Evolutionary conservation across 2,329 filamentous ascomycete species (phyloP).

Genomic region (Grosmannia clavigera): DNA sequence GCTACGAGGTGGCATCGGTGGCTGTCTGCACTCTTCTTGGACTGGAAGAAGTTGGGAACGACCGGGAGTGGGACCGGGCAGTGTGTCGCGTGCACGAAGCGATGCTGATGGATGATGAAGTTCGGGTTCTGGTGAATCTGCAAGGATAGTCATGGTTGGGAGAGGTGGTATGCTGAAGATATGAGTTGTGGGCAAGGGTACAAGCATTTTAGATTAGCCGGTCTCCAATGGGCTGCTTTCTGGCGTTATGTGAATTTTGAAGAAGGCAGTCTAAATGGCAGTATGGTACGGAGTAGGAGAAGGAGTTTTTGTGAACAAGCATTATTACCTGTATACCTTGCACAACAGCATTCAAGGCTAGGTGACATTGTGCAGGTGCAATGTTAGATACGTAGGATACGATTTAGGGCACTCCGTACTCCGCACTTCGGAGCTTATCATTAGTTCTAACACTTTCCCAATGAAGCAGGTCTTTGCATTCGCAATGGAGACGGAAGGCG

Average conservation of each 20-base stretch:
- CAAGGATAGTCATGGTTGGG: neutral
- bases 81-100: slow-evolving; percentile 2
- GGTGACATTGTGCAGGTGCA: too few species aligned
- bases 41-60: slow-evolving; percentile 1
- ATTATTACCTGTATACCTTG: neutral
- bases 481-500: neutral
- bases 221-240: neutral
- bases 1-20: neutral
- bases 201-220: neutral
- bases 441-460: neutral
- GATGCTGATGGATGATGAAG: slow-evolving; percentile 5
- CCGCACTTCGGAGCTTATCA: neutral
- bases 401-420: neutral
- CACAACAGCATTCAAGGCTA: too few species aligned
- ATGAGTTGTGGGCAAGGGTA: neutral
- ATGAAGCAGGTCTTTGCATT: neutral
- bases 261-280: too few species aligned
- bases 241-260: neutral
- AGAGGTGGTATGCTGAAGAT: neutral
- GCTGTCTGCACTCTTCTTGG: slow-evolving; percentile 4
- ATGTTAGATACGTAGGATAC: neutral
- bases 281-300: neutral
- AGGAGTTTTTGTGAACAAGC: neutral
- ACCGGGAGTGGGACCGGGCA: slow-evolving; percentile 4
- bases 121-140: slow-evolving; percentile 5